Evolutionary conservation across 2,329 filamentous ascomycete genomes (phyloP), one percentile per base, ranked within the genome.

Genomic region (Colletotrichum tamarilloi): DNA sequence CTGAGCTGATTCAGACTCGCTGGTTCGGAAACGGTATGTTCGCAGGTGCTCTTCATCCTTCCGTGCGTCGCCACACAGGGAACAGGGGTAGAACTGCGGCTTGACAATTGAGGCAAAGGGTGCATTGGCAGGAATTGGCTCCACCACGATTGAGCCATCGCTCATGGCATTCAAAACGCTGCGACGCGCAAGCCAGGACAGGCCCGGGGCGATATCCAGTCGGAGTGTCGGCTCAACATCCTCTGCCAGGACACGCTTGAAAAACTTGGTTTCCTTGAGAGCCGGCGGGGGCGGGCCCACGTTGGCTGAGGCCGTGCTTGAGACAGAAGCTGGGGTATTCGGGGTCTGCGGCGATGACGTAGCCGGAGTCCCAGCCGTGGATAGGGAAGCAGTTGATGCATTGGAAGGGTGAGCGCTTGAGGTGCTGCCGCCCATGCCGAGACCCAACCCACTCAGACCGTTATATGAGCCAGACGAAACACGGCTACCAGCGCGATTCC

Each of bases 181-280:
- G 70, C 97, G 92, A 58, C 96, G 93, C 62, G 94, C 95, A 59
- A 99, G 89, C 95, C 97, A 99, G 0, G 95, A 98, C 32, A 99
- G 89, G 0, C 95, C 94, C 0, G 97, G 97, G 0, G 97, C 95
- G 2, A 91, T 89, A 81, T 99, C 97, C 4, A 99, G 89, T 55
- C 97, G 92, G 11, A 99, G 85, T 0, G 97, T 98, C 0, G 97
- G 97, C 80, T 99, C 97, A 69, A 99, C 94, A 79, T 99, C 97
- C 81, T 99, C 97, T 24, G 91, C 88, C 30, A 98, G 83, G 6
- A 92, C 92, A 59, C 97, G 92, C 85, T 98, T 98, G 85, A 96
- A 99, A 80, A 98, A 99, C 76, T 93, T 94, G 32, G 93, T 94
- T 69, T 98, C 97, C 79, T 97, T 97, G 53, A 99, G 85, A 5